Percentiles rank a stretch among this genome's conserved stretches.
These are phyloP conservation scores for Trichocladium antarcticum DNA, from an alignment of 495 filamentous ascomycete genomes.

Conservation along the genomic window DNA sequence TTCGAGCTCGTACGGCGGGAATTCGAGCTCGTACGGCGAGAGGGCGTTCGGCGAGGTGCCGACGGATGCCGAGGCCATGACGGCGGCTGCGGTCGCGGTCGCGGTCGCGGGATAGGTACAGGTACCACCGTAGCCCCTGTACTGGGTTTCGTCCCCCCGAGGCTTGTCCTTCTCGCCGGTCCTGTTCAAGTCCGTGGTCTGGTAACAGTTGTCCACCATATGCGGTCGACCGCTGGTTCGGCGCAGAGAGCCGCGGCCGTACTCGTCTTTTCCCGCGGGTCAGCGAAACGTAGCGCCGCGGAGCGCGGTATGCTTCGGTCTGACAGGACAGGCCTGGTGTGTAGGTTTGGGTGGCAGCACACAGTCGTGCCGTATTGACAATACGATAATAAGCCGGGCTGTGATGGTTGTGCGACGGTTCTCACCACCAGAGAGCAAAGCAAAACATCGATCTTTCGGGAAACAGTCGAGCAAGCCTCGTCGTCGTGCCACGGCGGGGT, in stretches of 20 bases:
- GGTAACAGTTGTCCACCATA: not conserved
- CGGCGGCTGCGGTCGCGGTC: conserved; percentile 17
- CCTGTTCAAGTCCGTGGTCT: not conserved
- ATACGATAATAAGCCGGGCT: not conserved
- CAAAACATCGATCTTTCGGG: not conserved
- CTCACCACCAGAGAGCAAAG: not conserved
- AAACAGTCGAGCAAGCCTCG: not conserved
- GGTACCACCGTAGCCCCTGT: not conserved
- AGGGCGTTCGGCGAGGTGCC: conserved; percentile 21
- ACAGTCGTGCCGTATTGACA: too few relatives aligned
- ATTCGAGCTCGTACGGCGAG: conserved; percentile 20
- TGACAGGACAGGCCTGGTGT: not conserved
- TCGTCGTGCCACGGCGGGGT: conserved; percentile 2
- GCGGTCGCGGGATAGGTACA: not conserved
- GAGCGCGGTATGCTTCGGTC: not conserved
- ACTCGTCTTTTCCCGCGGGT: not conserved
- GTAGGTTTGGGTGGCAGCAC: not conserved
- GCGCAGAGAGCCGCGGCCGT: not conserved
- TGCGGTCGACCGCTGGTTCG: conserved; percentile 1
- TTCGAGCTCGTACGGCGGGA: too few relatives aligned
- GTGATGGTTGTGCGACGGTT: not conserved
- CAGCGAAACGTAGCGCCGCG: conserved; percentile 1
- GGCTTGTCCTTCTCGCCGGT: not conserved
- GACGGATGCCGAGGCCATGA: conserved; percentile 29
- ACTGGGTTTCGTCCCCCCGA: not conserved